Conservation (phyloP, 2,329 filamentous ascomycete genomes). For the Fusarium vanettenii region DNA sequence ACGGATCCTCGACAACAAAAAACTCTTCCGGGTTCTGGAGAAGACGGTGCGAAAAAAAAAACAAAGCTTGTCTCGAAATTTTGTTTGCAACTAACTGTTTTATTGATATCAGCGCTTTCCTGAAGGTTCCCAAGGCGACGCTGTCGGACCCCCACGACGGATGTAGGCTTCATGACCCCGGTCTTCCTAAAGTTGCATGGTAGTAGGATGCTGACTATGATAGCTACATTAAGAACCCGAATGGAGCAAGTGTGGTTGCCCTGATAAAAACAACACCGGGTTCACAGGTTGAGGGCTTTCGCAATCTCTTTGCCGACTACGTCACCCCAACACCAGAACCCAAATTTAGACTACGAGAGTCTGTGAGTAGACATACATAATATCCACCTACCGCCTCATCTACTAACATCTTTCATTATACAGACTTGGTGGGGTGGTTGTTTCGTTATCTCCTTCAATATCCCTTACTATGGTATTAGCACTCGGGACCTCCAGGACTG, state of each 20-base stretch:
- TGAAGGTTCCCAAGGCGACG: not conserved
- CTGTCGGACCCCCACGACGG: not conserved
- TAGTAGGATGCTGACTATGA: too few relatives aligned
- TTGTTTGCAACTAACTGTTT: too few relatives aligned
- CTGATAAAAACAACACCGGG: not conserved
- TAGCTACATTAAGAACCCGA: conserved; percentile 20
- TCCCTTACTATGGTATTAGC: conserved; percentile 18
- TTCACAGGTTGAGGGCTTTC: not conserved
- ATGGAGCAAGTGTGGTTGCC: not conserved
- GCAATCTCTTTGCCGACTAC: not conserved
- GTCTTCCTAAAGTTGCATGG: too few relatives aligned
- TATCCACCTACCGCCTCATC: too few relatives aligned
- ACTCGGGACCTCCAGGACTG: not conserved
- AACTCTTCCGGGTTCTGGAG: not conserved
- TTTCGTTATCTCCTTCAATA: conserved; percentile 17
- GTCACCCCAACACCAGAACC: not conserved
- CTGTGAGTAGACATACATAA: too few relatives aligned
- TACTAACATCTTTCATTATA: too few relatives aligned
- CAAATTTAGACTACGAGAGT: not conserved
- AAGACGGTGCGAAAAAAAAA: conserved; percentile 11
- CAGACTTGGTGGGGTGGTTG: not conserved
- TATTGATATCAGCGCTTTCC: too few relatives aligned
- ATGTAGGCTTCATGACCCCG: too few relatives aligned
- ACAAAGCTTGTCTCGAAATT: too few relatives aligned
- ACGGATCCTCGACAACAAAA: not conserved